Evolutionary conservation across 352 stramenopile genomes (phyloP).

Genomic region (Globisporangium nagaii): DNA sequence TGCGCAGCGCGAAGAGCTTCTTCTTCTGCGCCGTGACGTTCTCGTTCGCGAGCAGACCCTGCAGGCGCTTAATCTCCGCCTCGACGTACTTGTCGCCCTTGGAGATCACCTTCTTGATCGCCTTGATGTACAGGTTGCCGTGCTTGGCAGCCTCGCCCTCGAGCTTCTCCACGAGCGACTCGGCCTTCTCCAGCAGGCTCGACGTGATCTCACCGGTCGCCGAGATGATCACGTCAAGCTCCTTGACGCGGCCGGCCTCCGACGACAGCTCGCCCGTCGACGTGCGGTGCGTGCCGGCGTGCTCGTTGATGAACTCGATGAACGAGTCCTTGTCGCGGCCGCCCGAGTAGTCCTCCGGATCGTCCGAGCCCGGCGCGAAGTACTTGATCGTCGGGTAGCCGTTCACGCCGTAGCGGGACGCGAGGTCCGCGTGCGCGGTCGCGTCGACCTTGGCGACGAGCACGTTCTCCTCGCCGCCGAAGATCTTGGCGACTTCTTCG

Average conservation of each 20-base stretch:
- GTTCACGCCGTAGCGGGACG: slow-evolving; percentile 79
- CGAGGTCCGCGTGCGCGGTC: slow-evolving; percentile 51
- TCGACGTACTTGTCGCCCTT: slow-evolving; percentile 85
- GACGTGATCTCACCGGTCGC: slow-evolving; percentile 64
- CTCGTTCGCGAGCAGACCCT: slow-evolving; percentile 70
- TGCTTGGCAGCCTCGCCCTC: slow-evolving; percentile 66
- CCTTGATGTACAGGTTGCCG: slow-evolving; percentile 84
- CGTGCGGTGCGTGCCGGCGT: slow-evolving; percentile 81
- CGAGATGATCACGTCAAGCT: slow-evolving; percentile 82
- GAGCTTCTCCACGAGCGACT: slow-evolving; percentile 66
- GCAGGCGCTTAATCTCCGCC: slow-evolving; percentile 78
- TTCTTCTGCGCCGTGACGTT: slow-evolving; percentile 86
- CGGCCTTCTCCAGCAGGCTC: slow-evolving; percentile 61
- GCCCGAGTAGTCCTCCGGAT: slow-evolving; percentile 82
- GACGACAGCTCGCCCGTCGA: slow-evolving; percentile 65
- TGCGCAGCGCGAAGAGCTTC: slow-evolving; percentile 84
- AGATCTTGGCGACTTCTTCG: slow-evolving; percentile 78
- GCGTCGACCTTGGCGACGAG: slow-evolving; percentile 84
- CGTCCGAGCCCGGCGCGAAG: slow-evolving; percentile 73
- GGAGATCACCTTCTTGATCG: slow-evolving; percentile 87
- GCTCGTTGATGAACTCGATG: slow-evolving; percentile 89
- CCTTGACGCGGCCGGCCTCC: slow-evolving; percentile 73
- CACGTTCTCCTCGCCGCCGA: slow-evolving; percentile 67
- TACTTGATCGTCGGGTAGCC: slow-evolving; percentile 92
- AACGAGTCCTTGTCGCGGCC: slow-evolving; percentile 82